Base-by-base conservation (phyloP, 2,329 filamentous ascomycete species). In the Colletotrichum acutatum region DNA sequence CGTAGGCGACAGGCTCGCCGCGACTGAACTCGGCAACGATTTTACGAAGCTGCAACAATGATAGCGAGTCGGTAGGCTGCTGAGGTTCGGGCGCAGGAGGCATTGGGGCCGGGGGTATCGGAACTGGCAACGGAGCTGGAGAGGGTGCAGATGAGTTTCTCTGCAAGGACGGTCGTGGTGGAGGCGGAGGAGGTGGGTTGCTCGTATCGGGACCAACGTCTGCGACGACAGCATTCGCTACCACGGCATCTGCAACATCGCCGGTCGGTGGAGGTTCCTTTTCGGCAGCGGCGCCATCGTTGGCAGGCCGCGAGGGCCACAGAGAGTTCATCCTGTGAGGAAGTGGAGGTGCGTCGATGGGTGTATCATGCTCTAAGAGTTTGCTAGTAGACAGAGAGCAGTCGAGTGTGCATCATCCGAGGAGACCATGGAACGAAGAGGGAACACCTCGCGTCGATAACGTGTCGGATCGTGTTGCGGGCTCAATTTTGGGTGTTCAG, bases 1-100 rank as follows among this genome's bases (percentile, higher is more conserved):
- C 95, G 85, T 99, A 99, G 12, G 91, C 90, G 56, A 89, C 86
- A 62, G 92, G 89, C 76, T 95, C 93, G 64, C 87, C 80, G 75
- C 90, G 90, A 19, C 93, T 93, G 76, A 94, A 91, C 72, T 95
- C 93, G 74, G 91, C 90, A 22, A 95, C 92, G 66, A 95, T 89
- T 76, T 90, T 90, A 75, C 90, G 89, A 62, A 96, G 86, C 82
- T 96, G 93, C 74, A 91, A 88, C 56, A 96, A 85, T 42, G 93
- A 95, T 32, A 96, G 86, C 19, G 93, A 95, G 83, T 95, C 93
- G 28, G 79, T 90, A 8, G 85, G 86, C 64, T 82, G 81, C 34
- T 77, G 87, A 4, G 82, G 84, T 57, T 82, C 81, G 62, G 76
- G 64, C 30, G 66, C 49, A 53, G 71, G 74, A 26, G 74, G 75